These are phyloP conservation scores for Vicia villosa DNA, from an alignment of 306 rosid genomes.

Conservation along the genomic window DNA sequence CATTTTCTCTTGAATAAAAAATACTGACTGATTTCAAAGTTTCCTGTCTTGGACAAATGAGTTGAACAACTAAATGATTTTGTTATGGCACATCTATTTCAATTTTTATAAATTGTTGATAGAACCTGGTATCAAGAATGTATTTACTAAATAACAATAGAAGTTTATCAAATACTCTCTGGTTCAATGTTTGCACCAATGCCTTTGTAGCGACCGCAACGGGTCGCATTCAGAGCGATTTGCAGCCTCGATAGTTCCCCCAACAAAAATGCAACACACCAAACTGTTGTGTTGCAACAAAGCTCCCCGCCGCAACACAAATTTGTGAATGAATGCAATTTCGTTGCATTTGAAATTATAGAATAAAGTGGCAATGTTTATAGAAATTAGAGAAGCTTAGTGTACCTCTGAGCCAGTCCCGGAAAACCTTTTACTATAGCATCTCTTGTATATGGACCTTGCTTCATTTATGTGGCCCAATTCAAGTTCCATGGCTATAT, in stretches of 20 bases:
- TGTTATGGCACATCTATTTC: not conserved
- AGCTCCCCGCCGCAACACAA: not conserved
- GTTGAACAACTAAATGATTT: slow-evolving; percentile 22
- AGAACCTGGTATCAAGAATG: no score
- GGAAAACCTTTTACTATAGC: slow-evolving; percentile 76
- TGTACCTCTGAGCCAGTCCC: slow-evolving; percentile 91
- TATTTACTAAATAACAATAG: no score
- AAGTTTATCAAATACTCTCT: no score
- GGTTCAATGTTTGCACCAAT: no score
- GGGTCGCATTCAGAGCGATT: no score
- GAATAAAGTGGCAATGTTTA: not conserved
- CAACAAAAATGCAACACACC: not conserved
- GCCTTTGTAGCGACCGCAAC: no score
- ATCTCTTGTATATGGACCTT: slow-evolving; percentile 81
- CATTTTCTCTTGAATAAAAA: not conserved
- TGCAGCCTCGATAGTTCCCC: no score
- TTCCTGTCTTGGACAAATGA: slow-evolving; percentile 15
- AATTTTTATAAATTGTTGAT: not conserved
- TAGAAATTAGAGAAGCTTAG: slow-evolving; percentile 14
- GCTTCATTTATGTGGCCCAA: slow-evolving; percentile 71
- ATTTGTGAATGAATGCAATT: not conserved
- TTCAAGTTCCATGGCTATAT: slow-evolving; percentile 80
- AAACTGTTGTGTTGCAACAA: not conserved
- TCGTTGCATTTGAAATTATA: not conserved
- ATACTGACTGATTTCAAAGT: not conserved